Conservation (phyloP, 345 rosid species). For the Psidium friedrichsthalianum region DNA sequence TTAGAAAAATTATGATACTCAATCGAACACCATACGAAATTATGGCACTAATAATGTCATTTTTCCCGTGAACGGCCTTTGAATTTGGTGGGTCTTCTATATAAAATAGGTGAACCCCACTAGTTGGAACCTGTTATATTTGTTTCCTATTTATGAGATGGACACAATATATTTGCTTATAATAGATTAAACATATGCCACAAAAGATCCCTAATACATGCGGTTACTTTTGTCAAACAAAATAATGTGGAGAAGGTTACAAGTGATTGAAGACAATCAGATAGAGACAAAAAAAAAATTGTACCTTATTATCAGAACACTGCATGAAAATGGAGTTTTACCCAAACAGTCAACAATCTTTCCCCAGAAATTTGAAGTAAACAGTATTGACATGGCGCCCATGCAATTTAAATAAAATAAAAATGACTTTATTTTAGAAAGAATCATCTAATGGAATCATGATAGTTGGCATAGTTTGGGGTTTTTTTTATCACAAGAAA, state of each 20-base stretch:
- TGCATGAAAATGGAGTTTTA: not conserved
- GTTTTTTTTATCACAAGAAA: not conserved
- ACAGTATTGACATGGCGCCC: no score
- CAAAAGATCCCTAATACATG: not conserved
- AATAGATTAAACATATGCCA: not conserved
- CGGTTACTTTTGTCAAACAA: not conserved
- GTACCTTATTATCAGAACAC: not conserved
- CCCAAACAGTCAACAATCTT: not conserved
- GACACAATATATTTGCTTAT: not conserved
- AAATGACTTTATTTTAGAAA: no score
- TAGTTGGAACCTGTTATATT: not conserved
- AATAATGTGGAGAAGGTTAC: not conserved
- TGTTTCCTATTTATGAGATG: not conserved
- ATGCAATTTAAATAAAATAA: no score
- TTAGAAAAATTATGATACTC: not conserved
- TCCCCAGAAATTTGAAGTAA: not conserved
- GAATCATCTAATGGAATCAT: no score
- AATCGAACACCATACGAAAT: no score
- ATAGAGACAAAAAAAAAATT: not conserved
- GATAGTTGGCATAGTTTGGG: no score
- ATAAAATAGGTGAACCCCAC: not conserved
- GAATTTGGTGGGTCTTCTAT: not conserved
- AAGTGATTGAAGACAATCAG: not conserved
- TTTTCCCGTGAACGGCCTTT: not conserved
- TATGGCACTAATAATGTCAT: not conserved